Conservation (phyloP, 139 green algal genomes). For the Raphidocelis subcapitata region DNA sequence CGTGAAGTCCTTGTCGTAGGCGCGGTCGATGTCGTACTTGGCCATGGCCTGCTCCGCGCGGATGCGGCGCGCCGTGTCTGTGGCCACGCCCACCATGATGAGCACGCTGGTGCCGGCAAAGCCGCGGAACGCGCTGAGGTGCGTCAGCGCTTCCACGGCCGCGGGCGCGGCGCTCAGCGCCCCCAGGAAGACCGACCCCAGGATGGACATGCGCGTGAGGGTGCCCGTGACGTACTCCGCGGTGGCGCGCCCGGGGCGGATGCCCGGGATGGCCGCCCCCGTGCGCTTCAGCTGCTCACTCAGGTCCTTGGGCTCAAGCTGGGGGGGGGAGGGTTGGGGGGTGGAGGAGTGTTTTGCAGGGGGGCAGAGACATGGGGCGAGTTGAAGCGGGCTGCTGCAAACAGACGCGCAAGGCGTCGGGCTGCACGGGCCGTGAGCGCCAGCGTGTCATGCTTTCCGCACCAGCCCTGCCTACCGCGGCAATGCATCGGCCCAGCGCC, state of each 20-base stretch:
- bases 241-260: slow-evolving; percentile 88
- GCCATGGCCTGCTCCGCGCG: slow-evolving; percentile 88
- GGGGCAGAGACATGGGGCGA: no score
- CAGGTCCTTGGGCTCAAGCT: slow-evolving; percentile 98
- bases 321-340: slow-evolving; percentile 92
- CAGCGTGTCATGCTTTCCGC: no score
- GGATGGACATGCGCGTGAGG: slow-evolving; percentile 89
- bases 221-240: slow-evolving; percentile 90
- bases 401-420: not conserved
- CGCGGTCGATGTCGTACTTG: slow-evolving; percentile 85
- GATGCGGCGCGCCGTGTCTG: slow-evolving; percentile 91
- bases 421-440: no score
- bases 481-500: not conserved
- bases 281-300: slow-evolving; percentile 94
- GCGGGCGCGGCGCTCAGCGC: slow-evolving; percentile 83
- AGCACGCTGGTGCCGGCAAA: slow-evolving; percentile 97
- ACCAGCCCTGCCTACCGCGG: not conserved
- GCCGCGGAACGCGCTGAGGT: slow-evolving; percentile 89
- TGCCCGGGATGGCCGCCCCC: slow-evolving; percentile 86
- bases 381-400: not conserved
- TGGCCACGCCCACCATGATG: slow-evolving; percentile 92
- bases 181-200: slow-evolving; percentile 93
- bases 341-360: slow-evolving; percentile 66
- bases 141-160: slow-evolving; percentile 81
- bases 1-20: no score